Evolutionary conservation across 306 rosid genomes (phyloP), one percentile per base, ranked within the genome.

Genomic region (Acmispon strigosus): DNA sequence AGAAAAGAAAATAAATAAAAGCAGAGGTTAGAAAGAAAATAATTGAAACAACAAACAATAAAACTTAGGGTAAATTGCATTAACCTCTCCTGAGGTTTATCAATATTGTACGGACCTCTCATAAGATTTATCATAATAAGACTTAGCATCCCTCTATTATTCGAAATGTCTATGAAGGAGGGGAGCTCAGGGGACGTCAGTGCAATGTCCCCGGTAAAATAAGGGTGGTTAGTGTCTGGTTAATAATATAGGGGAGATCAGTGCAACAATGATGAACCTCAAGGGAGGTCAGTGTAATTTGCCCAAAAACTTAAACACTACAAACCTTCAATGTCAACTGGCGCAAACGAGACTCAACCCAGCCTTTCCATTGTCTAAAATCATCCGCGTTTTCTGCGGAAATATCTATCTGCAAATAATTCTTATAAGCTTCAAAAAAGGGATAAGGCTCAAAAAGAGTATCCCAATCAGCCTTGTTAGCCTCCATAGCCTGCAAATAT

Each of bases 311-410:
- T 20, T 14, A 29, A 74, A 20, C 10, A n/a, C 34, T 70, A 60
- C 75, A 92, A 75, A 91, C 99, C 96, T 89, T 91, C 82, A 90
- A 70, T 43, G 91, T 94, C 62, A 94, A 86, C 61, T 89, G 95
- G 45, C 99, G 97, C 36, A 94, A 85, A 42, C 99, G 97, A 72
- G 99, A 94, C 68, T 80, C 89, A 80, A 94, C 99, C 99, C 99
- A 94, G 24, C 99, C 99, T 77, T 91, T 91, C 99, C 99, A 94
- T 27, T 86, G 77, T 87, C 99, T 89, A 62, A 91, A 73, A 77
- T 91, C 97, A 44, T 91, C 97, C 22, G 58, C 90, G 77, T 89
- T 87, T 72, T 86, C 90, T 4, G 99, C 92, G 36, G 80, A 63
- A 67, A 94, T 79, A 68, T 91, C 99, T 82, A 89, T 91, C 80